Evolutionary conservation across 495 filamentous ascomycete species (phyloP).

Genomic region (Eremomyces bilateralis): DNA sequence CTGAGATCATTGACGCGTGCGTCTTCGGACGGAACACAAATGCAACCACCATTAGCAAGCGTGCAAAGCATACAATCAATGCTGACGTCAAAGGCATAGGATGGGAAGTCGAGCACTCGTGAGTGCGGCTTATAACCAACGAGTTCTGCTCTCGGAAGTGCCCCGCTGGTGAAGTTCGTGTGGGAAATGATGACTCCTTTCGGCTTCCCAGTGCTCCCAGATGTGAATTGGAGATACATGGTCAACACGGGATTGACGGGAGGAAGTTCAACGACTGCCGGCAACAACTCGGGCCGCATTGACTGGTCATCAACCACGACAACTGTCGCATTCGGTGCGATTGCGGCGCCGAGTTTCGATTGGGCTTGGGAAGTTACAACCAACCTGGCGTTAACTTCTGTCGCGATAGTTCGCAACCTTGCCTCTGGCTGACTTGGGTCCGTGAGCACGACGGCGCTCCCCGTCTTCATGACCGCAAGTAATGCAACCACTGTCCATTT

Average conservation of each 20-base stretch:
- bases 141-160: slow-evolving; percentile 5
- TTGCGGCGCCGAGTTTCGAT: slow-evolving; percentile 16
- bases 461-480: slow-evolving; percentile 31
- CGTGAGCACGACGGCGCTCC: slow-evolving; percentile 32
- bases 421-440: slow-evolving; percentile 32
- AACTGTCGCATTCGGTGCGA: not conserved
- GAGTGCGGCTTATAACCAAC: slow-evolving; percentile 9
- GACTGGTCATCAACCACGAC: not conserved
- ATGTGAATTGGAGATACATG: slow-evolving; percentile 2
- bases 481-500: slow-evolving; percentile 29
- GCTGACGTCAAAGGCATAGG: slow-evolving; percentile 22
- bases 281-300: not conserved
- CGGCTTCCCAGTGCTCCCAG: slow-evolving; percentile 17
- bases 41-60: slow-evolving; percentile 20
- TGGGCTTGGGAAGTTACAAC: slow-evolving; percentile 23
- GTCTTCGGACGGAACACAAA: slow-evolving; percentile 19
- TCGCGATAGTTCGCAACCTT: slow-evolving; percentile 23
- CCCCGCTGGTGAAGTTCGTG: slow-evolving; percentile 10
- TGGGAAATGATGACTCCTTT: slow-evolving; percentile 22
- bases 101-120: slow-evolving; percentile 25
- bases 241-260: not conserved
- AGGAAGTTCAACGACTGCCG: not conserved
- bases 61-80: slow-evolving; percentile 23
- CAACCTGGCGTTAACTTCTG: slow-evolving; percentile 22
- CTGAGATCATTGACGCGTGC: slow-evolving; percentile 28